Evolutionary conservation across 2,329 filamentous ascomycete genomes (phyloP).

Genomic region (Thelonectria rubi): DNA sequence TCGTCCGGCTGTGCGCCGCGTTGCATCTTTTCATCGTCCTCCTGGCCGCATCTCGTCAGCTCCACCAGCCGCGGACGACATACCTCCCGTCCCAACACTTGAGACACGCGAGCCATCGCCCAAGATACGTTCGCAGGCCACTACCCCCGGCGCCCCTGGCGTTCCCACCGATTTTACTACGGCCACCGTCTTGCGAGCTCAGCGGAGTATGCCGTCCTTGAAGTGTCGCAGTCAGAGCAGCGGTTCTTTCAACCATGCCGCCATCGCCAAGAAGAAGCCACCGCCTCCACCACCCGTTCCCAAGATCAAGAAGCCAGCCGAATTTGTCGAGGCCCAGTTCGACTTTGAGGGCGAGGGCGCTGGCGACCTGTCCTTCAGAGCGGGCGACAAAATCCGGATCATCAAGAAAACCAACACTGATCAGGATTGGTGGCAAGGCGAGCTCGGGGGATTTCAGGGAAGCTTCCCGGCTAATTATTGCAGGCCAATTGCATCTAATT

Average conservation of each 20-base stretch:
- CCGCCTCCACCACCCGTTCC: constrained; percentile 24
- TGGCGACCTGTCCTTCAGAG: constrained; percentile 24
- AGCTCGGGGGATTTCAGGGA: constrained; percentile 17
- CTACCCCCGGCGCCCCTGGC: constrained; percentile 6
- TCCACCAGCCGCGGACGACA: constrained; percentile 6
- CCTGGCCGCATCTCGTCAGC: constrained; percentile 21
- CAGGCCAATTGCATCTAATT: constrained; percentile 12
- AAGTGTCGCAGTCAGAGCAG: constrained; percentile 6
- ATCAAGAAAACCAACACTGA: constrained; percentile 22
- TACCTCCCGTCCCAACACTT: not conserved
- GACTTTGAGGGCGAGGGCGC: constrained; percentile 23
- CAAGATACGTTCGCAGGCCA: constrained; percentile 9
- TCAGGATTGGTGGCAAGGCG: constrained; percentile 30
- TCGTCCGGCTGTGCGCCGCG: not conserved
- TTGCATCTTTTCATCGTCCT: constrained; percentile 4
- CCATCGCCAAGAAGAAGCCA: constrained; percentile 23
- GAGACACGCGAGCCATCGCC: constrained; percentile 3
- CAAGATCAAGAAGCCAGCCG: constrained; percentile 13
- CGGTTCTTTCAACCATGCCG: constrained; percentile 17
- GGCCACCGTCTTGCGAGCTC: constrained; percentile 19
- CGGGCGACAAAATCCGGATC: constrained; percentile 23
- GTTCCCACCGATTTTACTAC: constrained; percentile 27
- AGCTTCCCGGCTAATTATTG: constrained; percentile 31
- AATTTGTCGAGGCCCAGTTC: constrained; percentile 27
- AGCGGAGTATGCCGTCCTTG: constrained; percentile 14